phyloP scores from a whole-genome alignment of 2,329 filamentous ascomycete species.

The Chlorencoelia australis region DNA sequence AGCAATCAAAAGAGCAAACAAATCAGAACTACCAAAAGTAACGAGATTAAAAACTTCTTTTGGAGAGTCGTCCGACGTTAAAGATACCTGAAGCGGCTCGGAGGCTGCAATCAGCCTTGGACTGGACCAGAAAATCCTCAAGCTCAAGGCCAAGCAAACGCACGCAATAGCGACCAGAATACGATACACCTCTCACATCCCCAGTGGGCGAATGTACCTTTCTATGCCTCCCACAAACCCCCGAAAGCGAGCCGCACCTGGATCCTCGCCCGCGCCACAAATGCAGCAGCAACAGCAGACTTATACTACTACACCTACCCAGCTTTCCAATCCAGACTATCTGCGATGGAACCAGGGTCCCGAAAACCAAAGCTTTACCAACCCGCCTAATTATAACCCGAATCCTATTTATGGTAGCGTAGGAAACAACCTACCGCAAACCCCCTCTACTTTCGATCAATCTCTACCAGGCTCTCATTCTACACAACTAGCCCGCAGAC shows the following conservation, averaged over 20 bases:
- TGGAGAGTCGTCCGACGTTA: slow-evolving; percentile 9
- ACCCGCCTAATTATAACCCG: slow-evolving; percentile 24
- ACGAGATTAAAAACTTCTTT: slow-evolving; percentile 4
- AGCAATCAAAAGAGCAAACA: slow-evolving; percentile 8
- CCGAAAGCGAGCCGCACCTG: slow-evolving; percentile 67
- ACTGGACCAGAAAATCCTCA: slow-evolving; percentile 1
- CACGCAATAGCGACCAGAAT: neutral
- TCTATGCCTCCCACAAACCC: slow-evolving; percentile 36
- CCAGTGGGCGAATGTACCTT: slow-evolving; percentile 12
- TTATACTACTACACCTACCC: slow-evolving; percentile 34
- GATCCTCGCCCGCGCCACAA: slow-evolving; percentile 53
- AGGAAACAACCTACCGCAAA: slow-evolving; percentile 14
- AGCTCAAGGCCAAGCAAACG: neutral
- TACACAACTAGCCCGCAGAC: slow-evolving; percentile 27
- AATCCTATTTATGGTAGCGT: slow-evolving; percentile 16
- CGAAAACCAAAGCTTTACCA: slow-evolving; percentile 28
- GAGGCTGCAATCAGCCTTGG: slow-evolving; percentile 26
- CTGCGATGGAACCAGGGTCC: slow-evolving; percentile 39
- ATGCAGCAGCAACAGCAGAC: slow-evolving; percentile 41
- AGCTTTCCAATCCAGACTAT: slow-evolving; percentile 41
- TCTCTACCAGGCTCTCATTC: slow-evolving; percentile 14
- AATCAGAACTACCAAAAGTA: slow-evolving; percentile 1
- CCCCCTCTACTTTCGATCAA: slow-evolving; percentile 14
- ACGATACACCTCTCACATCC: neutral
- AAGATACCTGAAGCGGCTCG: slow-evolving; percentile 15